Conservation (phyloP, 257 asterid species). For the Asclepias syriaca region DNA sequence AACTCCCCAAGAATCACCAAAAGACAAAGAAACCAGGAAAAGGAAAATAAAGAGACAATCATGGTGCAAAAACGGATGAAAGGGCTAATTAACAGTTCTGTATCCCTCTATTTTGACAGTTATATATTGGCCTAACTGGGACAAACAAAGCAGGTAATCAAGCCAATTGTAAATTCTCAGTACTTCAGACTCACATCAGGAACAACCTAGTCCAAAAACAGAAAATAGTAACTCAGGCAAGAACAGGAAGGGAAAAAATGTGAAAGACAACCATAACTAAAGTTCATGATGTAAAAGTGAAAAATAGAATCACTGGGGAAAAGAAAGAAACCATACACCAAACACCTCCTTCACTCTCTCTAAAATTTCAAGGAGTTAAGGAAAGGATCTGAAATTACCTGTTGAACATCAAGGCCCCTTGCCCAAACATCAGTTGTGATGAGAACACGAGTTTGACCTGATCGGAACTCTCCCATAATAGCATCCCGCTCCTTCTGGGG, state of each 20-base stretch:
- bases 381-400: conserved; percentile 38
- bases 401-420: conserved; percentile 96
- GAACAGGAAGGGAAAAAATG: neutral
- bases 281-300: neutral
- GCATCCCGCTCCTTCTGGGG: conserved; percentile 96
- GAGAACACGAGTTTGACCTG: conserved; percentile 83
- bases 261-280: neutral
- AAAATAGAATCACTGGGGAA: neutral
- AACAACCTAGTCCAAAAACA: neutral
- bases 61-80: neutral
- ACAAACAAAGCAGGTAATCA: neutral
- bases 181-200: neutral
- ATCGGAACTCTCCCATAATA: conserved; percentile 79
- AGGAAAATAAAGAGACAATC: neutral
- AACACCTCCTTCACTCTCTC: neutral
- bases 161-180: neutral
- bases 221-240: neutral
- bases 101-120: neutral
- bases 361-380: neutral
- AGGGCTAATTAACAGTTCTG: neutral
- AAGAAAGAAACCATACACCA: neutral
- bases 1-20: neutral
- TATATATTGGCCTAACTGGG: neutral
- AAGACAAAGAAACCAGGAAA: neutral
- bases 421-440: conserved; percentile 99